These are phyloP conservation scores for Crepidotus variabilis DNA, from an alignment of 768 basidiomycete species.

Conservation along the genomic window DNA sequence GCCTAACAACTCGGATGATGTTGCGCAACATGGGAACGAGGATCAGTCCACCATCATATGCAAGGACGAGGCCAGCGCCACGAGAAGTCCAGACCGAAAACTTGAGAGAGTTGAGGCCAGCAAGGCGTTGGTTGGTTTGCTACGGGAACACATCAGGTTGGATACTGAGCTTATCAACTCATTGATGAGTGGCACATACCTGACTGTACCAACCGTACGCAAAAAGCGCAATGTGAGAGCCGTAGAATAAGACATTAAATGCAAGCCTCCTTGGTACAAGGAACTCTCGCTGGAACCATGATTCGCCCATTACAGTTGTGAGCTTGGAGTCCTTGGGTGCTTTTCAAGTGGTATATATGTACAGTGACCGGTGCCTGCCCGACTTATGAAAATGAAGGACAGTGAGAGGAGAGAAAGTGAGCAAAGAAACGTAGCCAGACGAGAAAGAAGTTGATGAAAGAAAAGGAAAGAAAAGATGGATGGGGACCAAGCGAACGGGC, in stretches of 20 bases:
- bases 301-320: conserved; percentile 50
- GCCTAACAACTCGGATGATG: conserved; percentile 79
- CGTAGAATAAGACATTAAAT: conserved; percentile 81
- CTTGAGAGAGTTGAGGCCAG: conserved; percentile 72
- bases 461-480: conserved; percentile 16
- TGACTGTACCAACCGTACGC: conserved; percentile 88
- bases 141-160: conserved; percentile 23
- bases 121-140: conserved; percentile 58
- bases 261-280: conserved; percentile 56
- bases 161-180: background rate
- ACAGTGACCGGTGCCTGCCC: conserved; percentile 51
- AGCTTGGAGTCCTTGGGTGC: conserved; percentile 6
- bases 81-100: conserved; percentile 90
- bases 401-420: conserved; percentile 15
- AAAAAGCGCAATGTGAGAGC: conserved; percentile 70
- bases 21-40: conserved; percentile 89
- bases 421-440: conserved; percentile 23
- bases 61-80: conserved; percentile 88
- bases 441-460: background rate
- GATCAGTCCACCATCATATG: conserved; percentile 82
- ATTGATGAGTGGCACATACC: conserved; percentile 33
- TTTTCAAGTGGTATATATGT: conserved; percentile 12
- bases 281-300: conserved; percentile 73
- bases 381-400: conserved; percentile 23
- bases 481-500: conserved; percentile 6